Evolutionary conservation across 164 flowering plant species (phyloP).

Genomic region (Macadamia tetraphylla): DNA sequence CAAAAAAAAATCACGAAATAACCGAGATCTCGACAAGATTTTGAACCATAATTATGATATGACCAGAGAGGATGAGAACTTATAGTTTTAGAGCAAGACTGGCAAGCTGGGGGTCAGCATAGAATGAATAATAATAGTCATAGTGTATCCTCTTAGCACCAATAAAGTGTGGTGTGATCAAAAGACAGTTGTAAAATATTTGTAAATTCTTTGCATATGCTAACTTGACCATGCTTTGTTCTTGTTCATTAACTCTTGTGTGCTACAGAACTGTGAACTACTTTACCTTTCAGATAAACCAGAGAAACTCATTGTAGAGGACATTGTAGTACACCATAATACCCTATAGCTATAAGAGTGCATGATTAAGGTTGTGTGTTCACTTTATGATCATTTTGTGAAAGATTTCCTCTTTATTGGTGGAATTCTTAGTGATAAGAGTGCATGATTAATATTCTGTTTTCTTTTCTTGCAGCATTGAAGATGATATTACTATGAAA

Average conservation of each 20-base stretch:
- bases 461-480: conserved; percentile 65
- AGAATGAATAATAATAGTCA: too few species aligned
- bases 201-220: not conserved
- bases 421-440: not conserved
- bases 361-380: conserved; percentile 41
- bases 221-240: not conserved
- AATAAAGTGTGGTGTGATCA: too few species aligned
- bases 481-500: conserved; percentile 71
- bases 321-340: conserved; percentile 57
- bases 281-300: conserved; percentile 77
- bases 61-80: too few species aligned
- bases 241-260: not conserved
- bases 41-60: too few species aligned
- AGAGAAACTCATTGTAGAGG: conserved; percentile 70
- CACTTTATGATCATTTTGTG: not conserved
- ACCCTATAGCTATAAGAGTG: conserved; percentile 56
- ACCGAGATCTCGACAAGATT: too few species aligned
- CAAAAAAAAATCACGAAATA: too few species aligned
- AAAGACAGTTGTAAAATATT: not conserved
- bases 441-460: conserved; percentile 1
- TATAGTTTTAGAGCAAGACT: too few species aligned
- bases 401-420: not conserved
- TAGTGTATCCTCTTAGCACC: too few species aligned
- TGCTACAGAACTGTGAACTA: conserved; percentile 78
- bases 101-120: too few species aligned